Percentiles rank a stretch among this genome's conserved stretches.
phyloP scores from a whole-genome alignment of 352 stramenopile species.

The Blastocystis sp. region DNA sequence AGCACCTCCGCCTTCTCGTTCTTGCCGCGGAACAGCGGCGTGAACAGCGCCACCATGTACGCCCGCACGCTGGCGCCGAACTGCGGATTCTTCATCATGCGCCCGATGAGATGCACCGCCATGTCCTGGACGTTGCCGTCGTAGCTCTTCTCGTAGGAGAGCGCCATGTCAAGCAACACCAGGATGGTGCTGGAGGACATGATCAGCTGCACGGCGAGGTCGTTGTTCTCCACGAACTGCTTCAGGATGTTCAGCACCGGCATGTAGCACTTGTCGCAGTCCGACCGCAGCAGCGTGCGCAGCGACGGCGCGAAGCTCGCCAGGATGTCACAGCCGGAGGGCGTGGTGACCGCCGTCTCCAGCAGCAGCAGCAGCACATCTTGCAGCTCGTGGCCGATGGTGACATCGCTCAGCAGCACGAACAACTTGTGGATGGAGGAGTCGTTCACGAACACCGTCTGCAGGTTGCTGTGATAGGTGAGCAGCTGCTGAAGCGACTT shows the following conservation, averaged over 20 bases:
- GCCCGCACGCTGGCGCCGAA: slow-evolving; percentile 15
- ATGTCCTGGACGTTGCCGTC: slow-evolving; percentile 29
- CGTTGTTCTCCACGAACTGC: slow-evolving; percentile 20
- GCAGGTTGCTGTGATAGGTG: not conserved
- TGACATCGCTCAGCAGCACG: slow-evolving; percentile 5
- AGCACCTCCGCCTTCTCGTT: slow-evolving; percentile 24
- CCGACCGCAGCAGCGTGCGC: slow-evolving; percentile 2
- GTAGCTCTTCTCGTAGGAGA: slow-evolving; percentile 47
- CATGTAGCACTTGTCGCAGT: not conserved
- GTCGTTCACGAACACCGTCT: slow-evolving; percentile 29
- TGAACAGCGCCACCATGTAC: slow-evolving; percentile 56
- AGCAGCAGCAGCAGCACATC: slow-evolving; percentile 26
- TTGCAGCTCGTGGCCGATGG: not conserved
- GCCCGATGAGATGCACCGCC: not conserved
- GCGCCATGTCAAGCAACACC: slow-evolving; percentile 14
- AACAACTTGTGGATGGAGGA: slow-evolving; percentile 13
- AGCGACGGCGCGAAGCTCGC: slow-evolving; percentile 5
- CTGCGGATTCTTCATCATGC: slow-evolving; percentile 38
- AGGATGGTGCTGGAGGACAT: slow-evolving; percentile 13
- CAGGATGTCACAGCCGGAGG: not conserved
- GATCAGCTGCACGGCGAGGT: slow-evolving; percentile 25
- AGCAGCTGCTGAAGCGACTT: not conserved
- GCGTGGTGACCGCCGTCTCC: not conserved
- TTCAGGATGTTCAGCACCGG: slow-evolving; percentile 18
- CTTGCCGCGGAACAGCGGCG: slow-evolving; percentile 42